These are phyloP conservation scores for Cicer chorassanicum DNA, from an alignment of 306 rosid species.

Conservation along the genomic window DNA sequence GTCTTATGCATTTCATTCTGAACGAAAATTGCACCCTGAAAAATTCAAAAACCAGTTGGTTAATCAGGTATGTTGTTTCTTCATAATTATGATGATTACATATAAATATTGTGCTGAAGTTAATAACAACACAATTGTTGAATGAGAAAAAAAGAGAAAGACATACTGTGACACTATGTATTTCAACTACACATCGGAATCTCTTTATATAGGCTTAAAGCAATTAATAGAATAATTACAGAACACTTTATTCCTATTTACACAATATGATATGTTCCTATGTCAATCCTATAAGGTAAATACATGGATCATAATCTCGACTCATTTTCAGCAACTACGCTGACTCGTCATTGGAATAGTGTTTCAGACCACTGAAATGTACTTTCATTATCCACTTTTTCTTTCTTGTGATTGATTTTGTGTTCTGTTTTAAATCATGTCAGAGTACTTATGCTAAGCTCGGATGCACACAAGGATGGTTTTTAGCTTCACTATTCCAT, in stretches of 20 bases:
- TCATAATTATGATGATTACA: conserved; percentile 4
- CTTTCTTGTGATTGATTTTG: conserved; percentile 27
- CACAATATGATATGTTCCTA: neutral
- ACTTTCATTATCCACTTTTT: conserved; percentile 17
- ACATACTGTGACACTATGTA: neutral
- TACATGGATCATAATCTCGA: neutral
- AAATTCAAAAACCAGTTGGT: conserved; percentile 84
- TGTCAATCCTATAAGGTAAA: neutral
- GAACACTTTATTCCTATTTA: neutral
- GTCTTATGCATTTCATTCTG: conserved; percentile 96
- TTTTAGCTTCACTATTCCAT: conserved; percentile 68
- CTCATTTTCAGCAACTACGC: neutral
- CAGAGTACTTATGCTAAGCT: conserved; percentile 90
- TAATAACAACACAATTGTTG: neutral
- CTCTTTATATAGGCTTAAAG: conserved; percentile 3
- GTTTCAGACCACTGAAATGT: conserved; percentile 22
- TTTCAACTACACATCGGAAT: neutral
- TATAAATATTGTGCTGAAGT: conserved; percentile 19
- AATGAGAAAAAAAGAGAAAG: neutral
- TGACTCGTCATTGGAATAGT: conserved; percentile 35
- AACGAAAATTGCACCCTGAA: conserved; percentile 91
- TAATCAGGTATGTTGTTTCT: conserved; percentile 71
- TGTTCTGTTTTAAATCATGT: conserved; percentile 39
- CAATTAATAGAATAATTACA: neutral
- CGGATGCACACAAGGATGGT: conserved; percentile 91